phyloP scores from a whole-genome alignment of 345 rosid genomes.

The Euclidium syriacum region DNA sequence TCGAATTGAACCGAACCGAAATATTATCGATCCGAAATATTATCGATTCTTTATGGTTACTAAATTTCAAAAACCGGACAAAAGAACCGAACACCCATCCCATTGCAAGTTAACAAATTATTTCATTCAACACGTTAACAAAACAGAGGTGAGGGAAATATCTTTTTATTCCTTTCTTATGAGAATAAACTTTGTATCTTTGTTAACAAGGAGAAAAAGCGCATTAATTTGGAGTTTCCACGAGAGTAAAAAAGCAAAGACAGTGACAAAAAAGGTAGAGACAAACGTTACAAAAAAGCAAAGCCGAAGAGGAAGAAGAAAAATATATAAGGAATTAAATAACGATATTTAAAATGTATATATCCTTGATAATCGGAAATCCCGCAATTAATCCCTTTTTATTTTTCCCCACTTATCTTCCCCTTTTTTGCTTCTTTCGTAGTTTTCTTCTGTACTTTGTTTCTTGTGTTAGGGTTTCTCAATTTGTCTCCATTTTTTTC shows the following conservation, averaged over 20 bases:
- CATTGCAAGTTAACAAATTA: too few species aligned
- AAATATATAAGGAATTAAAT: constrained; percentile 1
- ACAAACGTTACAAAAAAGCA: constrained; percentile 14
- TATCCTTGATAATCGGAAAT: constrained; percentile 19
- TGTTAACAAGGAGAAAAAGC: background rate
- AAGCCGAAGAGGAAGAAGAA: background rate
- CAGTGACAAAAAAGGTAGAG: background rate
- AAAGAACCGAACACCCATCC: too few species aligned
- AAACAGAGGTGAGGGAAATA: background rate
- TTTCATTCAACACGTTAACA: too few species aligned
- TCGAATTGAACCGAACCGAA: too few species aligned
- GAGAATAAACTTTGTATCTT: background rate
- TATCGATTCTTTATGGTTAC: too few species aligned
- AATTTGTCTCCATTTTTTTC: constrained; percentile 15
- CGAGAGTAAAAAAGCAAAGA: background rate
- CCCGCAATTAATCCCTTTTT: constrained; percentile 23
- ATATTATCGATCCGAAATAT: too few species aligned
- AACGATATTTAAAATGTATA: background rate
- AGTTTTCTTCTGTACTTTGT: constrained; percentile 15
- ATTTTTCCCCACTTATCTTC: constrained; percentile 6
- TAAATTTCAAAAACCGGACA: too few species aligned
- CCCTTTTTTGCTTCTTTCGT: constrained; percentile 19
- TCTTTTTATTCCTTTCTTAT: background rate
- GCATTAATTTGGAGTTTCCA: background rate
- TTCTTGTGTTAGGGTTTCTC: constrained; percentile 53